phyloP scores from a whole-genome alignment of 2,329 filamentous ascomycete species.

The Apiospora phragmitis region DNA sequence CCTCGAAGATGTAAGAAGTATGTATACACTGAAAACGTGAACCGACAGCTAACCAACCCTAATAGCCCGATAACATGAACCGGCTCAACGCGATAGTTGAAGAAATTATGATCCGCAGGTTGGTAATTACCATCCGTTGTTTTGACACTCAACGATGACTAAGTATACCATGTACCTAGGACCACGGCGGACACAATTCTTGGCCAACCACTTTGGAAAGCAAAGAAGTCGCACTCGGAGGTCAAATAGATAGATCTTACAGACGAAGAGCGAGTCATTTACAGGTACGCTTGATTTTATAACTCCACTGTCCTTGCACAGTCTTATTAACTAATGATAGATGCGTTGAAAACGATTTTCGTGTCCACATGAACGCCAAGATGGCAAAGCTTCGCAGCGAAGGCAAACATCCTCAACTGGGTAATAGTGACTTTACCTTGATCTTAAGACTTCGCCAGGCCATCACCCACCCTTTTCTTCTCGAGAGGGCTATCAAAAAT shows the following conservation, averaged over 20 bases:
- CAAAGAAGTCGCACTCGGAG: neutral
- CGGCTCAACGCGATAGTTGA: neutral
- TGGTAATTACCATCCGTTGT: neutral
- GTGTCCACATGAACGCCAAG: neutral
- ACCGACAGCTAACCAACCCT: neutral
- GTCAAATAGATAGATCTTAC: neutral
- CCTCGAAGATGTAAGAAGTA: neutral
- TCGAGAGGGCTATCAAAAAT: neutral
- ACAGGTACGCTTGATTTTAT: neutral
- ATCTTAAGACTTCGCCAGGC: neutral
- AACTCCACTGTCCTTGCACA: too few relatives aligned
- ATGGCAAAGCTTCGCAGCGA: neutral
- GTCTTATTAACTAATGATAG: neutral
- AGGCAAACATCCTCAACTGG: too few relatives aligned
- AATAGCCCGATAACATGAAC: neutral
- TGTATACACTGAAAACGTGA: neutral
- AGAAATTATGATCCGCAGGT: neutral
- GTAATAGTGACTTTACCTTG: neutral
- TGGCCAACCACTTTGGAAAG: neutral
- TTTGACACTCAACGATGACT: neutral
- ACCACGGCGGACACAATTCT: neutral
- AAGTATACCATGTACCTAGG: too few relatives aligned
- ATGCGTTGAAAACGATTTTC: neutral
- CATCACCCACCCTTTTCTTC: conserved; percentile 1
- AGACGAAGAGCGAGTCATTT: conserved; percentile 3